These are phyloP conservation scores for Aspergillus haitiensis DNA, from an alignment of 495 filamentous ascomycete genomes.

Conservation along the genomic window DNA sequence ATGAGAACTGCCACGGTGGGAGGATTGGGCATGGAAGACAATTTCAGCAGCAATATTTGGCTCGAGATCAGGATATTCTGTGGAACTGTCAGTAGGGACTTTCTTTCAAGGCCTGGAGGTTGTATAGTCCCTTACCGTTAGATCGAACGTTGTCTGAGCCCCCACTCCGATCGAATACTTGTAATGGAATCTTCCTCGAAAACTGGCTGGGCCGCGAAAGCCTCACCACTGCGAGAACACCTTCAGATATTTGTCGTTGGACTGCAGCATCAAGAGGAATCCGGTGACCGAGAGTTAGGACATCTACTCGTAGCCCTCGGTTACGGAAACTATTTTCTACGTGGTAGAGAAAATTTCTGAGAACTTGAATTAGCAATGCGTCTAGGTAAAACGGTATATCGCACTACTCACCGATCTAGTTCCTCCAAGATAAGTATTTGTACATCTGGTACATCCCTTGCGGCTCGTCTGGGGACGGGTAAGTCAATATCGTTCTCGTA, in stretches of 20 bases:
- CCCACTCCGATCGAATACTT: constrained; percentile 78
- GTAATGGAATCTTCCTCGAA: constrained; percentile 70
- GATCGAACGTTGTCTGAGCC: constrained; percentile 72
- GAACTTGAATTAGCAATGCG: constrained; percentile 6
- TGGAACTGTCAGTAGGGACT: constrained; percentile 18
- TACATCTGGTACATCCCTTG: constrained; percentile 83
- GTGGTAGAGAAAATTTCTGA: constrained; percentile 75
- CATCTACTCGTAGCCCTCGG: constrained; percentile 69
- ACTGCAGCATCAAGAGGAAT: constrained; percentile 75
- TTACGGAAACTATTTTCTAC: constrained; percentile 73
- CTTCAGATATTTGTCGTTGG: constrained; percentile 81
- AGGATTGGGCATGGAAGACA: constrained; percentile 72
- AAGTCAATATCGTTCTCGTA: constrained; percentile 61
- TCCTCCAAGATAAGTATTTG: constrained; percentile 82
- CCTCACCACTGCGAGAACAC: constrained; percentile 80
- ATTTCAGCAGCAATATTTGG: constrained; percentile 75
- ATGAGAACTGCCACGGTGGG: constrained; percentile 45
- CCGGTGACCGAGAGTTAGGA: constrained; percentile 74
- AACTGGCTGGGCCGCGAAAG: constrained; percentile 67
- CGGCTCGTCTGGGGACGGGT: constrained; percentile 70
- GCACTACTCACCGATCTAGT: constrained; percentile 60
- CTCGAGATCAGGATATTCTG: constrained; percentile 80
- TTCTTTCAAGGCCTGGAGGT: constrained; percentile 10
- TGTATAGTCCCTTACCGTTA: constrained; percentile 53
- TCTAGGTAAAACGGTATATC: neutral